Base-by-base conservation (phyloP, 805 yeast genomes). In the Suhomyces prunicola region DNA sequence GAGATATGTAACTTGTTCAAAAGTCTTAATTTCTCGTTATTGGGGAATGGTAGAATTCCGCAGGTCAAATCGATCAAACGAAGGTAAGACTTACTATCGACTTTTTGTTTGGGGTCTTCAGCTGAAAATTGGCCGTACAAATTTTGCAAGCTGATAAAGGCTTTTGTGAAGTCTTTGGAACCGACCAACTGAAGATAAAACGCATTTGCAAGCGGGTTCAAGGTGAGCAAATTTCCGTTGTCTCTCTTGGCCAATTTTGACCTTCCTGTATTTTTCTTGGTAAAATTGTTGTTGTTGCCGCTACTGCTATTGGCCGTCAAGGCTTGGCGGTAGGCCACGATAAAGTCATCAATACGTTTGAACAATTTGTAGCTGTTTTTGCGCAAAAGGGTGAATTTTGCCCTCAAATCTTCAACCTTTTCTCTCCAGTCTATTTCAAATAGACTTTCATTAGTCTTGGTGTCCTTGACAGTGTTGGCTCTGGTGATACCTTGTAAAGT, bases 151-250 rank as follows among this genome's bases (percentile, higher is more conserved):
- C 74, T 71, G 3, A 61, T 54, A 64, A 79, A 78, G 0, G 84
- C 80, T 40, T 69, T 70, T 17, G 71, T 68, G 54, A 80, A 80
- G 50, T 76, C 81, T 36, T 70, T 73, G 40, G 79, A 74, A 1
- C 77, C 78, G 2, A 76, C 75, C 50, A 86, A 70, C 61, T 84
- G 88, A 46, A 81, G 63, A 57, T 75, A 79, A n/a, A 86, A 67
- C 0, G 85, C 77, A 56, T 79, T 79, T 0, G 88, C 82, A 50
- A 86, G 65, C 0, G 91, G 91, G 9, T 86, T 77, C 19, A 86
- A 67, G 2, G 81, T 71, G 22, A 83, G 62, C 12, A 85, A 67
- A 51, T 72, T 69, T 4, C 61, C 60, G 1, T 40, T 48, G 7
- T 52, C 55, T 6, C 41, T 35, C 17, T 47, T 53, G 39, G 9